These are phyloP conservation scores for Prinsepia uniflora DNA, from an alignment of 306 rosid species.

Conservation along the genomic window DNA sequence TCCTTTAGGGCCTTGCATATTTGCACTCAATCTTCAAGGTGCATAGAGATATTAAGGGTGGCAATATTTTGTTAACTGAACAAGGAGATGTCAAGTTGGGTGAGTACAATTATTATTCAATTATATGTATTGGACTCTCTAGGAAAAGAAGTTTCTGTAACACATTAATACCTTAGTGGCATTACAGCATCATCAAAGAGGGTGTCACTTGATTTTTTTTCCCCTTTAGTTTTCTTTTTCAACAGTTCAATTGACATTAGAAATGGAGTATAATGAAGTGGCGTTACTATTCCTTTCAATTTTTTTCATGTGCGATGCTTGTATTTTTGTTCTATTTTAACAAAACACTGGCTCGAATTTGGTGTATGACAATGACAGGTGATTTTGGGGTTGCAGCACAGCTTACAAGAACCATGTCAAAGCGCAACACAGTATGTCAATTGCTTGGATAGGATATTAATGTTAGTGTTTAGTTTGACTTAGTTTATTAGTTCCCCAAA, in stretches of 20 bases:
- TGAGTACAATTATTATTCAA: slow-evolving; percentile 38
- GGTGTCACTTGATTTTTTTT: not conserved
- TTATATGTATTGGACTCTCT: not conserved
- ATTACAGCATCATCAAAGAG: not conserved
- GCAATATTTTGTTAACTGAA: slow-evolving; percentile 92
- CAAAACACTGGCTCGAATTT: slow-evolving; percentile 14
- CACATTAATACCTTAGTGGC: slow-evolving; percentile 2
- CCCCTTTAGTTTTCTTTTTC: not conserved
- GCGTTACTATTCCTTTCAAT: slow-evolving; percentile 2
- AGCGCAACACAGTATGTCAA: slow-evolving; percentile 87
- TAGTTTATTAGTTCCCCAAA: not conserved
- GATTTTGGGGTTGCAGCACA: slow-evolving; percentile 99
- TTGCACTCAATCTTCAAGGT: slow-evolving; percentile 97
- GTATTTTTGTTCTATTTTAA: slow-evolving; percentile 3
- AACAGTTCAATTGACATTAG: slow-evolving; percentile 5
- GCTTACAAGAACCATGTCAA: slow-evolving; percentile 98
- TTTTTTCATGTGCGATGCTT: not conserved
- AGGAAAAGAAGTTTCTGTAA: not conserved
- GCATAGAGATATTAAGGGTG: slow-evolving; percentile 97
- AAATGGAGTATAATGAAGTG: slow-evolving; percentile 2
- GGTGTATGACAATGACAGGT: slow-evolving; percentile 51
- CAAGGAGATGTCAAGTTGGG: slow-evolving; percentile 99
- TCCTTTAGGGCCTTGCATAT: slow-evolving; percentile 81
- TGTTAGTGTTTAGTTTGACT: not conserved
- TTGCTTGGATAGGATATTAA: not conserved